Percentiles rank a stretch among this genome's conserved stretches.
phyloP scores from a whole-genome alignment of 2,329 filamentous ascomycete genomes.

The Paraphoma sp. region DNA sequence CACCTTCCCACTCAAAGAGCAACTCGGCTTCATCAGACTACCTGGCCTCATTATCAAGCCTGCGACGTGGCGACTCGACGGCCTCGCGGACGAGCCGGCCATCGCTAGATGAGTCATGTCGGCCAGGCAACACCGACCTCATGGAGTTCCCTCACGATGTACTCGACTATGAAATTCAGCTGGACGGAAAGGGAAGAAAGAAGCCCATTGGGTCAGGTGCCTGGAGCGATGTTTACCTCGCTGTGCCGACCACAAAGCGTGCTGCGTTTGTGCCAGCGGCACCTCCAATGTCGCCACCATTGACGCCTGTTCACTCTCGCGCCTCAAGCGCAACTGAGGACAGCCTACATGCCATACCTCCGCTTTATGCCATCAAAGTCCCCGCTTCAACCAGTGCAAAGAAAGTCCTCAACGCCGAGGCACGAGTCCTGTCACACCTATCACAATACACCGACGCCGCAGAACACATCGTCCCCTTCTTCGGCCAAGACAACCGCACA shows the following conservation, averaged over 20 bases:
- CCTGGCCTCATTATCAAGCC: constrained; percentile 20
- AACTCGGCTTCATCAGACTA: constrained; percentile 28
- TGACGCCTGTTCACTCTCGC: constrained; percentile 33
- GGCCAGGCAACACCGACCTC: constrained; percentile 29
- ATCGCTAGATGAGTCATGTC: constrained; percentile 23
- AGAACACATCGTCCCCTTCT: constrained; percentile 40
- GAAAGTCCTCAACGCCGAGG: constrained; percentile 40
- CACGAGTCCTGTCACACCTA: constrained; percentile 41
- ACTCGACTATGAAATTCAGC: constrained; percentile 36
- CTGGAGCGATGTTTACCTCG: constrained; percentile 48
- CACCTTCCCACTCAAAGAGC: constrained; percentile 30
- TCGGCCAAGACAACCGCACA: constrained; percentile 39
- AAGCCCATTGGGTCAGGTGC: constrained; percentile 40
- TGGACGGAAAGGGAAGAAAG: constrained; percentile 29
- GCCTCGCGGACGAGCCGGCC: constrained; percentile 16
- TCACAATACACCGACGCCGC: constrained; percentile 29
- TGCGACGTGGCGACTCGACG: constrained; percentile 29
- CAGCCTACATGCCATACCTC: constrained; percentile 16
- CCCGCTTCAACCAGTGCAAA: constrained; percentile 39
- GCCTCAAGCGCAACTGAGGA: constrained; percentile 16
- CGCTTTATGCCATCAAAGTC: constrained; percentile 44
- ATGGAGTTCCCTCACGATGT: constrained; percentile 29
- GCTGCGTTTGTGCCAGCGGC: neutral
- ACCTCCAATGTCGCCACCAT: constrained; percentile 31
- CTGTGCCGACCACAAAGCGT: constrained; percentile 27